Conservation (phyloP, 2,329 filamentous ascomycete genomes). For the Pestalotiopsis sp. region DNA sequence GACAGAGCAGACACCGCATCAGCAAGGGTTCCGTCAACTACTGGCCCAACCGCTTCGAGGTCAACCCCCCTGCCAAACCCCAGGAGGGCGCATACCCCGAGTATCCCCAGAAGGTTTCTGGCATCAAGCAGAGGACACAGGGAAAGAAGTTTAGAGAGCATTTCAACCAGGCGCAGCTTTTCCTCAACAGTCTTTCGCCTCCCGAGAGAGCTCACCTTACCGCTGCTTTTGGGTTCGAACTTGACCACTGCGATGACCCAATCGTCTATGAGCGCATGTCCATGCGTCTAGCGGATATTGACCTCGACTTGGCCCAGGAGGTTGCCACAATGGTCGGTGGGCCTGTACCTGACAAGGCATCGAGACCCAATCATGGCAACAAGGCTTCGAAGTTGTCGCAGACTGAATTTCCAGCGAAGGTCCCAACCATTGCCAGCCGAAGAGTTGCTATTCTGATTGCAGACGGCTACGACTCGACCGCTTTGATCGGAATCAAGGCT, state of each 20-base stretch:
- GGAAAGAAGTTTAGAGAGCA: constrained; percentile 80
- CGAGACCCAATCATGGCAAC: constrained; percentile 64
- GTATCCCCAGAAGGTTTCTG: constrained; percentile 64
- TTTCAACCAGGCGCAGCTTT: constrained; percentile 76
- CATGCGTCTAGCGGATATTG: constrained; percentile 71
- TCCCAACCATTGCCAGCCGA: constrained; percentile 70
- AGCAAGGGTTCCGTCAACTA: constrained; percentile 76
- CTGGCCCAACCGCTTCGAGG: constrained; percentile 74
- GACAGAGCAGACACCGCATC: constrained; percentile 72
- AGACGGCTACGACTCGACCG: constrained; percentile 71
- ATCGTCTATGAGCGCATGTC: constrained; percentile 74
- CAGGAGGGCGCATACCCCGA: constrained; percentile 71
- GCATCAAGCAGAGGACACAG: constrained; percentile 70
- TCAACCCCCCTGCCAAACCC: constrained; percentile 61
- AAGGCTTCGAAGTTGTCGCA: constrained; percentile 71
- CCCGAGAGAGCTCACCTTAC: constrained; percentile 67
- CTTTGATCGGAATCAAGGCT: constrained; percentile 67
- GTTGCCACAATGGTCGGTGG: constrained; percentile 74
- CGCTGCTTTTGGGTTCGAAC: constrained; percentile 67
- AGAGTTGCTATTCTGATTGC: constrained; percentile 76
- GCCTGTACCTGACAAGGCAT: constrained; percentile 54
- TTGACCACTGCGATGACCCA: constrained; percentile 82
- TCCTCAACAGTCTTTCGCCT: constrained; percentile 75
- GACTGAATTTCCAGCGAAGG: constrained; percentile 63
- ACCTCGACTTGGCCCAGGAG: constrained; percentile 67